Evolutionary conservation across 257 asterid genomes (phyloP).

Genomic region (Fraxinus americana): DNA sequence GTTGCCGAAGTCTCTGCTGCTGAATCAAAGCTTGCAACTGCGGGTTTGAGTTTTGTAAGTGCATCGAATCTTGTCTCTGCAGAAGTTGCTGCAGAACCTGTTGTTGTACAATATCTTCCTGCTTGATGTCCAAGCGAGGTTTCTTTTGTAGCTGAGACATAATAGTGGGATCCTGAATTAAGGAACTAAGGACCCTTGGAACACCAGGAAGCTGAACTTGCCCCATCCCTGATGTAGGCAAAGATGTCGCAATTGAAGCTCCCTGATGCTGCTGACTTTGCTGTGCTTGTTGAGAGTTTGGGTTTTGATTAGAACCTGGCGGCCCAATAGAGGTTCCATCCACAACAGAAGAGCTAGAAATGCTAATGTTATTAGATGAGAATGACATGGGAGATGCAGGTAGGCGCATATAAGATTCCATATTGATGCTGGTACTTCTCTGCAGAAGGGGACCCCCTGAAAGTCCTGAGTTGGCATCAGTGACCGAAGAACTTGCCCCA

Average conservation of each 20-base stretch:
- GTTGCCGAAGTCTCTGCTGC: slow-evolving; percentile 86
- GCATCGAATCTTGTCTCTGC: slow-evolving; percentile 72
- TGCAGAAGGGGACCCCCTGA: slow-evolving; percentile 87
- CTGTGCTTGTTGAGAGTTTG: slow-evolving; percentile 51
- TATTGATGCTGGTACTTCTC: slow-evolving; percentile 88
- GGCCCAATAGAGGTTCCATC: slow-evolving; percentile 80
- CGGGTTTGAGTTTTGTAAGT: slow-evolving; percentile 72
- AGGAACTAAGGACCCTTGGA: slow-evolving; percentile 60
- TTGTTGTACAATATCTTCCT: slow-evolving; percentile 79
- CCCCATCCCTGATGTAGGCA: slow-evolving; percentile 68
- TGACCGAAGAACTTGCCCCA: slow-evolving; percentile 96
- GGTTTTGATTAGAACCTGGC: slow-evolving; percentile 76
- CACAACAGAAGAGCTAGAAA: slow-evolving; percentile 77
- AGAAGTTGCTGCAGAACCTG: slow-evolving; percentile 79
- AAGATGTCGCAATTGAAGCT: slow-evolving; percentile 77
- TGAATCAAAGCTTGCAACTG: slow-evolving; percentile 81
- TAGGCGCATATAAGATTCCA: slow-evolving; percentile 90
- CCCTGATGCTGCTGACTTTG: slow-evolving; percentile 78
- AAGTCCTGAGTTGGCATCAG: slow-evolving; percentile 96
- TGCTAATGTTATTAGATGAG: slow-evolving; percentile 85
- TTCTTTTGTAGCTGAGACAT: slow-evolving; percentile 83
- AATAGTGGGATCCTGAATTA: slow-evolving; percentile 60
- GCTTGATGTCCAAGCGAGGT: slow-evolving; percentile 89
- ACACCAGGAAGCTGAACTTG: slow-evolving; percentile 62
- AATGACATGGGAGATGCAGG: slow-evolving; percentile 98